Evolutionary conservation across 2,329 filamentous ascomycete species (phyloP).

Genomic region (Stylonectria norvegica): DNA sequence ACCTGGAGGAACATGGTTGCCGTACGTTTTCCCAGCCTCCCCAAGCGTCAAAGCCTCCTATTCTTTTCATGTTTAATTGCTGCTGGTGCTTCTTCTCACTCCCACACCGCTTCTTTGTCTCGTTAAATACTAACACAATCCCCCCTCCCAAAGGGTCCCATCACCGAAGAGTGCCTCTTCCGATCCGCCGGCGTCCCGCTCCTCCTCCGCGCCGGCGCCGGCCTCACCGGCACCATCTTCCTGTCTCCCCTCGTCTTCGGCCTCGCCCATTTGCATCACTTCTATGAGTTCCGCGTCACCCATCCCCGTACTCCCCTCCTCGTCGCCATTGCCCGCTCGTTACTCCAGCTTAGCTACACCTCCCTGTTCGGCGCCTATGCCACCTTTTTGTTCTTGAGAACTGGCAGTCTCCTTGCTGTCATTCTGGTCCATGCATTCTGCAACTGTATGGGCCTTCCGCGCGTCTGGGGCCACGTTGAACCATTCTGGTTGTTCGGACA

Average conservation of each 20-base stretch:
- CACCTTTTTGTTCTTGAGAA: constrained; percentile 82
- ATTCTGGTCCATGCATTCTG: constrained; percentile 82
- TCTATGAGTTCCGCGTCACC: constrained; percentile 87
- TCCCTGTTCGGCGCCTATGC: constrained; percentile 92
- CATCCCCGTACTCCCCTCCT: constrained; percentile 66
- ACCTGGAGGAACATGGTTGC: constrained; percentile 84
- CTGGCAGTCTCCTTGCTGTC: constrained; percentile 73
- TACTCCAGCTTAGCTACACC: constrained; percentile 86
- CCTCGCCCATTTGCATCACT: constrained; percentile 89
- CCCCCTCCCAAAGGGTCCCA: constrained; percentile 58
- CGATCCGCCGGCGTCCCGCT: constrained; percentile 81
- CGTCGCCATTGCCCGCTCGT: constrained; percentile 64
- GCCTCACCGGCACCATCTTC: constrained; percentile 63
- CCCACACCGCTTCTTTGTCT: too few species aligned
- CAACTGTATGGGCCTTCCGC: constrained; percentile 86
- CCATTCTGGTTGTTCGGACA: constrained; percentile 39
- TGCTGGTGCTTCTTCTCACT: not conserved
- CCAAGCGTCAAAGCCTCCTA: too few species aligned
- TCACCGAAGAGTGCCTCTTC: constrained; percentile 93
- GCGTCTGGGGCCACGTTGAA: constrained; percentile 76
- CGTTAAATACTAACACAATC: too few species aligned
- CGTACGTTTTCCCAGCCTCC: constrained; percentile 62
- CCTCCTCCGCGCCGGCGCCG: constrained; percentile 67
- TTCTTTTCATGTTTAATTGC: not conserved
- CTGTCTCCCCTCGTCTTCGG: constrained; percentile 86